Base-by-base conservation (phyloP, 2,329 filamentous ascomycete genomes). In the Diaporthe ampelina region DNA sequence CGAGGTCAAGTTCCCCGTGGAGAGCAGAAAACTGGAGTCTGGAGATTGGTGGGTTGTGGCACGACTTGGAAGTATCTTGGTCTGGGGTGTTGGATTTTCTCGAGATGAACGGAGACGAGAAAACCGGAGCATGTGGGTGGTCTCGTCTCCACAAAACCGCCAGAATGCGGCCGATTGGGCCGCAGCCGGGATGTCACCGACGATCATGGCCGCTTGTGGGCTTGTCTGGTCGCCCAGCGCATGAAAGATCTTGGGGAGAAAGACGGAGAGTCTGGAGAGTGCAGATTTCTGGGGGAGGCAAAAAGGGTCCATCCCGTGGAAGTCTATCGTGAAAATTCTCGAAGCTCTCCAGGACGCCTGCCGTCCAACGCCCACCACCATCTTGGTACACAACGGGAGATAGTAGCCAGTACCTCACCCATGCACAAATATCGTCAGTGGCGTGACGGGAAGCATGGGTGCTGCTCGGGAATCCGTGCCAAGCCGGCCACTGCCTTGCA, bases 11-110 rank as follows among this genome's bases (percentile, higher is more conserved):
- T 37, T 40, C 73, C 73, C 68, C 73, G 21, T 72, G 68, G 73
- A 74, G 73, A 63, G 45, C 13, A n/a, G 48, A 65, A 52, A 56
- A 63, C 37, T 74, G 73, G 73, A 74, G 58, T 74, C 68, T 72
- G 73, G 68, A 72, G 73, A 59, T 65, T 50, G 43, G 68, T 72
- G 68, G 72, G 50, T 61, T 54, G 45, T 50, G 37, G 52, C 43
- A 29, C 48, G 72, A 59, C 63, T 37, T 29, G 29, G 10, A 67
- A 52, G 45, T 29, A 32, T 32, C 13, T 32, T 29, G 37, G 58
- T 57, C 48, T 67, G 58, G 32, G 35, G 58, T 26, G n/a, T 37
- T 52, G 45, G 63, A 67, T 48, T 24, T 50, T 26, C 45, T 52
- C 45, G 32, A 37, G 45, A 40, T 52, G 68, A 69, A 69, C 21